These are phyloP conservation scores for Talaromyces sp. DNA, from an alignment of 2,329 filamentous ascomycete species.

Conservation along the genomic window DNA sequence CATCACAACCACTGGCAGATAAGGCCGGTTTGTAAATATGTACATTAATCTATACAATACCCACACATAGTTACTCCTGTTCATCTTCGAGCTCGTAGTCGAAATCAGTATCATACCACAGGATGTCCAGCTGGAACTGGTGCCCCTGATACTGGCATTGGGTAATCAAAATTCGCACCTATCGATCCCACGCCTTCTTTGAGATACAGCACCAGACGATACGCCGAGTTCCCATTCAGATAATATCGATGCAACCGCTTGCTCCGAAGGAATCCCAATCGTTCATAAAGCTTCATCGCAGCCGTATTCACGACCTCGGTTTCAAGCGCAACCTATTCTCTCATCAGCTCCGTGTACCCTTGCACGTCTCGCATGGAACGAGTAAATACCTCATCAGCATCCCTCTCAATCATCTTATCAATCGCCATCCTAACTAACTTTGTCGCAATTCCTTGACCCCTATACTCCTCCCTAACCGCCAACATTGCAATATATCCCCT, in stretches of 20 bases:
- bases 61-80: background rate
- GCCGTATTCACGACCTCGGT: slow-evolving; percentile 90
- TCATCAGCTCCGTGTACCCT: background rate
- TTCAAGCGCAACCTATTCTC: slow-evolving; percentile 71
- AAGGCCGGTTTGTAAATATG: slow-evolving; percentile 8
- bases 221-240: slow-evolving; percentile 92
- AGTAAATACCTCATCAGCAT: slow-evolving; percentile 69
- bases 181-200: slow-evolving; percentile 56
- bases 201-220: slow-evolving; percentile 77
- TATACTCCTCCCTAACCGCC: slow-evolving; percentile 75
- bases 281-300: slow-evolving; percentile 88
- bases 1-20: background rate
- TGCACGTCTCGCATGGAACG: background rate
- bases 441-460: slow-evolving; percentile 83
- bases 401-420: slow-evolving; percentile 77
- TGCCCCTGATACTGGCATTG: slow-evolving; percentile 1
- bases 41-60: slow-evolving; percentile 10
- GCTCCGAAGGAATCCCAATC: slow-evolving; percentile 83
- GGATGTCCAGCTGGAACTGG: background rate
- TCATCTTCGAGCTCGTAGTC: background rate
- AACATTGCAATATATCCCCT: slow-evolving; percentile 98
- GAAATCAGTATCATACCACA: background rate
- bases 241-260: slow-evolving; percentile 96
- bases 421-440: slow-evolving; percentile 85
- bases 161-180: slow-evolving; percentile 34